Percentiles rank a stretch among this genome's conserved stretches.
phyloP scores from a whole-genome alignment of 2,329 filamentous ascomycete species.

The Calonectria leucothoes region DNA sequence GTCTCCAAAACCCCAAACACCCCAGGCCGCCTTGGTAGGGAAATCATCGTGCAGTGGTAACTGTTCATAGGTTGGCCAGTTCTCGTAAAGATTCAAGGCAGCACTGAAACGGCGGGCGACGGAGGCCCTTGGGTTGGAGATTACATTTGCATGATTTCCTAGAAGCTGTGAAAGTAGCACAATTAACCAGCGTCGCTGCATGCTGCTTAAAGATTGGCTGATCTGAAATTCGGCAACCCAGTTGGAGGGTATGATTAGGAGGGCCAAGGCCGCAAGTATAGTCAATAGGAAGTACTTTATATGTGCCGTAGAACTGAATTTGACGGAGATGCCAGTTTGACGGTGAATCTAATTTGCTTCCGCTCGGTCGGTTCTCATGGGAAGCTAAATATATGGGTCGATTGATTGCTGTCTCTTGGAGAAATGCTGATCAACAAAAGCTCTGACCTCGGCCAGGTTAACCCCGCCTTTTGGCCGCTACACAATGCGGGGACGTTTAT shows the following conservation, averaged over 20 bases:
- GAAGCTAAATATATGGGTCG: conserved; percentile 1
- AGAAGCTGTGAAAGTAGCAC: neutral
- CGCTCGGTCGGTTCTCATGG: neutral
- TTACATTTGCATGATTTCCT: neutral
- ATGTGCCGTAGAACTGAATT: no score
- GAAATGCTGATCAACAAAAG: neutral
- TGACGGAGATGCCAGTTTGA: neutral
- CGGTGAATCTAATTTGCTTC: neutral
- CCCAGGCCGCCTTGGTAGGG: neutral
- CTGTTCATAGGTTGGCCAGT: neutral
- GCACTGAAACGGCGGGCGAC: neutral
- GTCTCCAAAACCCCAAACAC: neutral
- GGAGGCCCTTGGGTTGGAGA: neutral
- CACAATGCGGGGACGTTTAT: neutral
- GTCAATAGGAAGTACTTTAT: neutral
- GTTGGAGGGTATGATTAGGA: neutral
- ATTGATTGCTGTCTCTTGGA: neutral
- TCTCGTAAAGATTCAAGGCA: neutral
- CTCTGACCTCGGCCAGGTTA: neutral
- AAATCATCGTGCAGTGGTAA: neutral
- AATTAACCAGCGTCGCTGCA: neutral
- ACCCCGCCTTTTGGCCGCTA: neutral
- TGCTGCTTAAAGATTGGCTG: neutral
- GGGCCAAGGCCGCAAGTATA: neutral
- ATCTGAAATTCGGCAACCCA: neutral